Conservation (phyloP, 2,329 filamentous ascomycete species). For the Pseudogymnoascus sp. region DNA sequence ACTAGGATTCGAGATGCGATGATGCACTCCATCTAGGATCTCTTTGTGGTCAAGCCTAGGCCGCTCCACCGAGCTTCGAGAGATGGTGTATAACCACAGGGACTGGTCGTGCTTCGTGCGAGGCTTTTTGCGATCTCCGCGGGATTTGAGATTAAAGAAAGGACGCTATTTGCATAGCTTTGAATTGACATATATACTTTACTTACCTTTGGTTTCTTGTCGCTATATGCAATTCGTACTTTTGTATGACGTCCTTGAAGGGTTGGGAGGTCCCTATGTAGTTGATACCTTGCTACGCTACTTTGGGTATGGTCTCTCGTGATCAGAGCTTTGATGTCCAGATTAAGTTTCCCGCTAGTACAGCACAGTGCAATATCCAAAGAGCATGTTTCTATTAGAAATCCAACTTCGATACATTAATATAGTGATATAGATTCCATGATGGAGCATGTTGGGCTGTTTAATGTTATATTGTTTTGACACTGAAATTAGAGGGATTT, state of each 20-base stretch:
- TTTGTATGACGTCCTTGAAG: slow-evolving; percentile 2
- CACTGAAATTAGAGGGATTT: too few relatives aligned
- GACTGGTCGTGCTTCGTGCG: background rate
- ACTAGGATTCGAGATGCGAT: background rate
- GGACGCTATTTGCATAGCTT: background rate
- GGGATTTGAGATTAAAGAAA: background rate
- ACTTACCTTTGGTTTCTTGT: background rate
- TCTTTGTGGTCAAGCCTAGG: background rate
- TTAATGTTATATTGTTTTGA: background rate
- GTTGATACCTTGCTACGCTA: slow-evolving; percentile 2
- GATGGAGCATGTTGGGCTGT: background rate
- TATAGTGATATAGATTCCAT: background rate
- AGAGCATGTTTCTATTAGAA: background rate
- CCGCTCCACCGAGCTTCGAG: background rate
- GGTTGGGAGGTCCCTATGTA: background rate
- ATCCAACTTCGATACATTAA: background rate
- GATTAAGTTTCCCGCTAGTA: slow-evolving; percentile 4
- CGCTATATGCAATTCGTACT: background rate
- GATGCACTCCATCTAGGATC: background rate
- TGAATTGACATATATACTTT: background rate
- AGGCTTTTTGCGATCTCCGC: background rate
- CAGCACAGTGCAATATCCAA: background rate
- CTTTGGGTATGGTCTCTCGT: background rate
- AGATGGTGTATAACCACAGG: background rate
- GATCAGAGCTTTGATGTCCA: background rate